Conservation (phyloP, 1,284 basidiomycete genomes). For the Paramarasmius palmivorus region DNA sequence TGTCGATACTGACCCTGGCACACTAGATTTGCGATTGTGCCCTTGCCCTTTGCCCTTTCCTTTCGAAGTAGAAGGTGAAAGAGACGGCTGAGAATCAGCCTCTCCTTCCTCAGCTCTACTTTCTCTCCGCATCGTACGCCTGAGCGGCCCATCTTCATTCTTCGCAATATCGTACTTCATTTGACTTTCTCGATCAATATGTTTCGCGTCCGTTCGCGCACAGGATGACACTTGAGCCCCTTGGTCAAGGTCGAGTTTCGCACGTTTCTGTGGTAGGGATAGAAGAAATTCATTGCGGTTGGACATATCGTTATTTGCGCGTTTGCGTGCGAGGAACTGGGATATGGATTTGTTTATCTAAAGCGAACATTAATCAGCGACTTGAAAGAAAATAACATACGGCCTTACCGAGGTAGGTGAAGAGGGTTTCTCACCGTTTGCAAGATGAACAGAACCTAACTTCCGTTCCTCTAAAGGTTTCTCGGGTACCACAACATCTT, state of each 20-base stretch:
- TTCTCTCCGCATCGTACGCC: constrained; percentile 48
- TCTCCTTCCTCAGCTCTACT: constrained; percentile 1
- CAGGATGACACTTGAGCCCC: constrained; percentile 46
- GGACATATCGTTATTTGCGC: constrained; percentile 69
- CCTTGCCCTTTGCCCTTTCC: constrained; percentile 23
- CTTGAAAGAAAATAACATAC: constrained; percentile 1
- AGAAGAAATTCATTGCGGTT: constrained; percentile 73
- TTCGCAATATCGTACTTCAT: constrained; percentile 83
- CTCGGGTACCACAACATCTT: constrained; percentile 15
- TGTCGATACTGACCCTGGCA: constrained; percentile 20
- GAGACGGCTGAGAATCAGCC: neutral
- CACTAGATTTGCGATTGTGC: neutral
- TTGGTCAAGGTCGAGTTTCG: constrained; percentile 30
- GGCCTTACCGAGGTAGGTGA: constrained; percentile 58
- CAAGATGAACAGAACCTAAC: constrained; percentile 55
- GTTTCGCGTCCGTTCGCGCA: constrained; percentile 70
- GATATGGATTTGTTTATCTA: constrained; percentile 74
- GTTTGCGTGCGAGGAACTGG: constrained; percentile 63
- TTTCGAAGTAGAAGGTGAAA: constrained; percentile 10
- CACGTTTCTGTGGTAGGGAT: constrained; percentile 54
- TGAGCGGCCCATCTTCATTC: constrained; percentile 74
- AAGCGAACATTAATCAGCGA: neutral
- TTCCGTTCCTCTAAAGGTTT: constrained; percentile 62
- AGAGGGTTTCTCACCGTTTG: constrained; percentile 42
- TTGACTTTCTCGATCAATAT: constrained; percentile 68